Base-by-base conservation (phyloP, 805 yeast genomes). In the Candida schatavii region DNA sequence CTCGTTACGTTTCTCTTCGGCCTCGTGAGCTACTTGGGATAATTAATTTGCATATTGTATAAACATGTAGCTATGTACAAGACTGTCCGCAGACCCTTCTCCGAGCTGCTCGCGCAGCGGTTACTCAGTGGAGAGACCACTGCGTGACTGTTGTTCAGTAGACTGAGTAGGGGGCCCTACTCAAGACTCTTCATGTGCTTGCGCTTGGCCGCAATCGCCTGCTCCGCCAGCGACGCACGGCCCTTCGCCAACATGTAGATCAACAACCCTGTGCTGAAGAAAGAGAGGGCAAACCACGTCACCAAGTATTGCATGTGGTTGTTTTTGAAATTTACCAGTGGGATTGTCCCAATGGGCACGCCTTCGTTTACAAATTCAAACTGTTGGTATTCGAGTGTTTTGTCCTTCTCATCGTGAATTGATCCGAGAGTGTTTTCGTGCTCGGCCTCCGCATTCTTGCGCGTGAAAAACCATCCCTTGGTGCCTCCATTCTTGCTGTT, bases 241-340 rank as follows among this genome's bases (percentile, higher is more conserved):
- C 54, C 54, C 37, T 47, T 53, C 46, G 65, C 70, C 53, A 53
- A 46, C 15, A 55, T 50, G 47, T 63, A 70, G 11, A 55, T 34
- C 43, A 93, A 72, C 63, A 88, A 76, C 26, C 84, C 78, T 0
- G 89, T 53, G 28, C 96, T 84, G 29, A 87, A 77, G 31, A 85
- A 53, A 2, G 89, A 80, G 33, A 91, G 75, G 0, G 97, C 96
- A 60, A 87, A 91, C 99, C 99, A 93, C 0, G 99, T 93, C 17
- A 88, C 80, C 55, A 93, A 67, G 60, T 93, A 93, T 61, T 91
- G 96, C 61, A 90, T 65, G 58, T 93, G 99, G 57, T 89, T 88
- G 61, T 93, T 93, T 46, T 85, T 81, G 57, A 88, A 75, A 50
- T 83, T 90, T 26, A 91, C 78, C 51, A 79, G 80, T n/a, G 97